Conservation (phyloP, 352 stramenopile species). For the Phytophthora meadii region DNA sequence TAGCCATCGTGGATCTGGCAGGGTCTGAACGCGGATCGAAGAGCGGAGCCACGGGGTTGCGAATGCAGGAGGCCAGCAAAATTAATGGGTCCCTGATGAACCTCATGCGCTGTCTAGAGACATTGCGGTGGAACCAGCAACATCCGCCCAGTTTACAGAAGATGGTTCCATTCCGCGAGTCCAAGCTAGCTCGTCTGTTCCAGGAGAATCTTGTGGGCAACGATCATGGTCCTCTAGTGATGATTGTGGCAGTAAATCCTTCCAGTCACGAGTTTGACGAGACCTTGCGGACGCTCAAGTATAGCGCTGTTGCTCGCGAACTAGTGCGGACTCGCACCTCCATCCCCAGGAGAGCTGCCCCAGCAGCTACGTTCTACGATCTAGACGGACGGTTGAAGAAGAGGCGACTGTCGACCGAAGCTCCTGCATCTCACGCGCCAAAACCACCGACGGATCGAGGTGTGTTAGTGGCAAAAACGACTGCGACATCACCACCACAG, state of each 20-base stretch:
- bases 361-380: conserved; percentile 55
- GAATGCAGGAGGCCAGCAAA: conserved; percentile 97
- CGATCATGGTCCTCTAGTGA: conserved; percentile 89
- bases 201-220: conserved; percentile 93
- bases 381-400: conserved; percentile 61
- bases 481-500: conserved; percentile 7
- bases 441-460: conserved; percentile 13
- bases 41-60: conserved; percentile 76
- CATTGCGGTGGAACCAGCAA: conserved; percentile 93
- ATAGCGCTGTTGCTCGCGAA: conserved; percentile 92
- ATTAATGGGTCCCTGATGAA: conserved; percentile 99
- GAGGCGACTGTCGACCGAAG: conserved; percentile 36
- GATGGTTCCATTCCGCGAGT: conserved; percentile 97
- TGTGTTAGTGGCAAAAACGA: conserved; percentile 2
- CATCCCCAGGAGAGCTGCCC: conserved; percentile 42
- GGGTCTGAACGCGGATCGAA: conserved; percentile 81
- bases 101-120: conserved; percentile 97
- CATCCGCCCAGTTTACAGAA: conserved; percentile 75
- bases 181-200: conserved; percentile 96
- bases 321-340: conserved; percentile 76
- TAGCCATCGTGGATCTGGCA: conserved; percentile 97
- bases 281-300: conserved; percentile 95
- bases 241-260: conserved; percentile 98
- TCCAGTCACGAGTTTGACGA: conserved; percentile 95
- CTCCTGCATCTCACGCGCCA: neutral